Evolutionary conservation across 225 moss, liverwort and hornwort genomes (phyloP).

Genomic region (Lunularia cruciata): DNA sequence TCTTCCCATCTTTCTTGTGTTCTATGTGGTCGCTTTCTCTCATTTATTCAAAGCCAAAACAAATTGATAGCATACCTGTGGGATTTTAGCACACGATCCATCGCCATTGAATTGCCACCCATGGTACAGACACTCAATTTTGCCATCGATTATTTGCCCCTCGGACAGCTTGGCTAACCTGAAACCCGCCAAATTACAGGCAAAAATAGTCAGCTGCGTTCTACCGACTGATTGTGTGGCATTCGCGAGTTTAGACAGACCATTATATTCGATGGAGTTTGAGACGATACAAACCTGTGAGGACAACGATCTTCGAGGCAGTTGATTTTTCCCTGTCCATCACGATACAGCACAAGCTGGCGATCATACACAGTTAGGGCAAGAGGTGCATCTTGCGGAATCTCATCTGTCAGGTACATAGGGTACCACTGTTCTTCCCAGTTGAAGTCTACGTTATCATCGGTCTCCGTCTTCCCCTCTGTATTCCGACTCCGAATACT

Average conservation of each 20-base stretch:
- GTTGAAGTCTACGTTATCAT: slow-evolving; percentile 42
- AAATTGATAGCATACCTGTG: no score
- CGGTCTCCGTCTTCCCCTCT: no score
- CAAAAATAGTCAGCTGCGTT: no score
- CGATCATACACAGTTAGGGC: slow-evolving; percentile 71
- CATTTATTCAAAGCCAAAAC: no score
- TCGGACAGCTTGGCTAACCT: slow-evolving; percentile 83
- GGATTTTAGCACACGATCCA: slow-evolving; percentile 71
- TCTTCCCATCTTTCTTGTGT: no score
- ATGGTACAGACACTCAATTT: slow-evolving; percentile 84
- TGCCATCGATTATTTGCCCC: slow-evolving; percentile 78
- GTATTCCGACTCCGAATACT: no score
- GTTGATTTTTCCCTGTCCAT: slow-evolving; percentile 61
- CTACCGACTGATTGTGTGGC: no score
- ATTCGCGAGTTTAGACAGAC: no score
- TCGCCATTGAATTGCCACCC: slow-evolving; percentile 86
- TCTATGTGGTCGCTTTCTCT: no score
- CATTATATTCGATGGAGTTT: no score
- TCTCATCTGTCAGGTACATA: slow-evolving; percentile 61
- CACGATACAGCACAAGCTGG: slow-evolving; percentile 60
- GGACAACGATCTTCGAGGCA: slow-evolving; percentile 92
- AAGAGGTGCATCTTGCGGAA: slow-evolving; percentile 68
- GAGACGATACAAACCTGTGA: slow-evolving; percentile 64
- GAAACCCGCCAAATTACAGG: no score
- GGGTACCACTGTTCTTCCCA: slow-evolving; percentile 83